Evolutionary conservation across 83 land plant species (phyloP).

Genomic region (Isoetes engelmannii): DNA sequence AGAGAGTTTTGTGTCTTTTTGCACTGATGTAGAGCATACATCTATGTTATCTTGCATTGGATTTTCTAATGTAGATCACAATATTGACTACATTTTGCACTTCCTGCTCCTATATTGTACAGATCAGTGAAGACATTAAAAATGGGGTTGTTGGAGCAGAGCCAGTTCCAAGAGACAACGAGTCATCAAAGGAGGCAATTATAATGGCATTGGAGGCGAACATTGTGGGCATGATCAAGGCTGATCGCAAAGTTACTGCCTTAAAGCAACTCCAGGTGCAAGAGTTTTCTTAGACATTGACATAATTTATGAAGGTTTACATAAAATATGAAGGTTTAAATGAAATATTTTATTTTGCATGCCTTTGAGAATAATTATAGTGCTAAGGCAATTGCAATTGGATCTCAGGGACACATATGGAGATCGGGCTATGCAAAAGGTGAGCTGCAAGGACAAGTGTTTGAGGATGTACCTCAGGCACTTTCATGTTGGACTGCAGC

Average conservation of each 20-base stretch:
- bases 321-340: background rate
- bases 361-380: background rate
- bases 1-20: too few relatives aligned
- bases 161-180: conserved; percentile 50
- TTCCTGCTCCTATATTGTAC: conserved; percentile 5
- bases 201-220: conserved; percentile 71
- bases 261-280: conserved; percentile 87
- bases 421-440: conserved; percentile 78
- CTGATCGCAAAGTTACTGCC: conserved; percentile 92
- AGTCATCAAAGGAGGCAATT: conserved; percentile 62
- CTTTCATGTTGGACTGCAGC: conserved; percentile 68
- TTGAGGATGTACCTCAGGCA: conserved; percentile 92
- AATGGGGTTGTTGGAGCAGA: conserved; percentile 52
- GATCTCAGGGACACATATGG: conserved; percentile 92
- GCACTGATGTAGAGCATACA: too few relatives aligned
- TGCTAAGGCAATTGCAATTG: background rate
- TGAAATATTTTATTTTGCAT: background rate
- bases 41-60: too few relatives aligned
- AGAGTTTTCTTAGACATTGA: background rate
- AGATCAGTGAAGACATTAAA: conserved; percentile 70
- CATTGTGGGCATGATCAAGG: conserved; percentile 85
- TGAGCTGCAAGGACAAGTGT: conserved; percentile 74
- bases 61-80: too few relatives aligned
- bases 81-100: background rate
- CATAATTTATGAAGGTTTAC: background rate